These are phyloP conservation scores for Termitomyces sp. DNA, from an alignment of 768 basidiomycete genomes.

Conservation along the genomic window DNA sequence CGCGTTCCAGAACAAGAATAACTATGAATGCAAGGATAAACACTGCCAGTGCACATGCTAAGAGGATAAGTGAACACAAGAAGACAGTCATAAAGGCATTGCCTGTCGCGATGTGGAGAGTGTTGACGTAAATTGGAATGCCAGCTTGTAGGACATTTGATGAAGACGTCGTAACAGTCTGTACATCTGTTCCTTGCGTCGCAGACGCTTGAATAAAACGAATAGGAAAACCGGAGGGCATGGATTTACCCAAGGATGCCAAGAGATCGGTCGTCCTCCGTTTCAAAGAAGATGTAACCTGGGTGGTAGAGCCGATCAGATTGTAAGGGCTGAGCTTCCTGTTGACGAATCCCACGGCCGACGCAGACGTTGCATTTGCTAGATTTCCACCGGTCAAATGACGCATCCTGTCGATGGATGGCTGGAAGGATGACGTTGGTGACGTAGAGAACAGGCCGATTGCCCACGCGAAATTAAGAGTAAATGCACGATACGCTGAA, in stretches of 20 bases:
- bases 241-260: not conserved
- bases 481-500: slow-evolving; percentile 70
- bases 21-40: slow-evolving; percentile 48
- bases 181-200: slow-evolving; percentile 38
- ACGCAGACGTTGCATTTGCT: slow-evolving; percentile 49
- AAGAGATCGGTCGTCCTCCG: not conserved
- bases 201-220: slow-evolving; percentile 7
- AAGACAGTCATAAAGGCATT: slow-evolving; percentile 93
- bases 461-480: slow-evolving; percentile 87
- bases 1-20: slow-evolving; percentile 25
- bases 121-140: slow-evolving; percentile 76
- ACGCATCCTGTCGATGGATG: slow-evolving; percentile 78
- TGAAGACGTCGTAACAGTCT: slow-evolving; percentile 58
- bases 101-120: slow-evolving; percentile 70
- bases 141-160: slow-evolving; percentile 72
- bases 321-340: slow-evolving; percentile 81
- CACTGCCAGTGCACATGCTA: slow-evolving; percentile 49
- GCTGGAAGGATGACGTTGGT: slow-evolving; percentile 55
- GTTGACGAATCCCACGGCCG: slow-evolving; percentile 73
- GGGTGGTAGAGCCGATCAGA: not conserved
- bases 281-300: not conserved
- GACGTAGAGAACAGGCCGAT: slow-evolving; percentile 64
- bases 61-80: slow-evolving; percentile 59
- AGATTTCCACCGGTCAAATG: slow-evolving; percentile 75
- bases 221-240: not conserved